Evolutionary conservation across 148 eudicot species (phyloP), one percentile per base, ranked within the genome.

Genomic region (Rhododendron williamsianum): DNA sequence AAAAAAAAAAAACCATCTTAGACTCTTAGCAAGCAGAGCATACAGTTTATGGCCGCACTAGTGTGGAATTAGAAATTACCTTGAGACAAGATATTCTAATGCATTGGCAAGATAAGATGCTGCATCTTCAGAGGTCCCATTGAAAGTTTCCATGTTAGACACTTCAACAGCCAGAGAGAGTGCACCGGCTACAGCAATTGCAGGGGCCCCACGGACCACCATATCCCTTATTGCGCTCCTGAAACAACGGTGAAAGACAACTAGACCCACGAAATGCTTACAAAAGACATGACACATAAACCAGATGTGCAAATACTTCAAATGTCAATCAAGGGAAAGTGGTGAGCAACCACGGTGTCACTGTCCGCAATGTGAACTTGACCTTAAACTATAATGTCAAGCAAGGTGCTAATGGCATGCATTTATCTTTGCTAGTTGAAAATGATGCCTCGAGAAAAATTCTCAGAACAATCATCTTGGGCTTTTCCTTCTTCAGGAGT

Each of bases 151-250:
- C 63, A 92, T 85, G 78, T 91, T 92, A 82, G 86, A 90, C 45
- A 89, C 89, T 94, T 97, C 98, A 16, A 97, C 98, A 1, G 99
- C 98, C 82, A 97, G 89, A 69, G 99, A 90, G 52, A 97, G 98
- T 56, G 98, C 98, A 56, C 94, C 99, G 87, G 99, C 96, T 84
- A 95, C 95, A 72, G 99, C 99, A 84, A 97, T 97, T 35, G 99
- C 99, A 83, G 99, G 99, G 76, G 99, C 99, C 78, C 99, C 99
- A 85, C 98, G 99, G 79, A 97, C 99, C 81, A 95, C 98, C 99
- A 97, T 97, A 43, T 94, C 99, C 87, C 87, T 90, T 78, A 97
- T 97, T 77, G 98, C 98, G 88, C 27, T 58, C 99, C 99, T 97
- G 90, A 87, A 82, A 69, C 76, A 84, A 84, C n/a, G 43, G 51